A percentile compares a stretch with the other conserved stretches of the same genome.
phyloP scores from a whole-genome alignment of 345 rosid species.

The Turritis glabra region DNA sequence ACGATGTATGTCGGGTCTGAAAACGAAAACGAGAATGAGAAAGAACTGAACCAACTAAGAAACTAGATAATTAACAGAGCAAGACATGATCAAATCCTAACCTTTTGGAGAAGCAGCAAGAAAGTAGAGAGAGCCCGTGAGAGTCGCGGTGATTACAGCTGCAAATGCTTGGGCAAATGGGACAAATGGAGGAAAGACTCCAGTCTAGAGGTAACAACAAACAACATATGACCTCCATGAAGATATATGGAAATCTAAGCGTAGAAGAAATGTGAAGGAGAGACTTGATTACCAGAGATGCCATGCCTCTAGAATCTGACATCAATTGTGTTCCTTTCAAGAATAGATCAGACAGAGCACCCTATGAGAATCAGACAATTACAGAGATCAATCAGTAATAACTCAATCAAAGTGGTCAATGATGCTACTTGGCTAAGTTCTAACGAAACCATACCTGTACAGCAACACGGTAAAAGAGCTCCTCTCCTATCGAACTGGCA shows the following conservation, averaged over 20 bases:
- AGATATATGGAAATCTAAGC: neutral
- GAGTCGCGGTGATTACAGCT: slow-evolving; percentile 86
- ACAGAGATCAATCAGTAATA: neutral
- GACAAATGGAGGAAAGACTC: slow-evolving; percentile 88
- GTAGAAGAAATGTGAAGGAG: neutral
- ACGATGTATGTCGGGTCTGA: slow-evolving; percentile 89
- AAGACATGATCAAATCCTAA: slow-evolving; percentile 18
- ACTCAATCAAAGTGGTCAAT: neutral
- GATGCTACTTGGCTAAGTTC: neutral
- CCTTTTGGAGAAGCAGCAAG: slow-evolving; percentile 95
- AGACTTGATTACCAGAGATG: slow-evolving; percentile 61
- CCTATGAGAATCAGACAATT: slow-evolving; percentile 45
- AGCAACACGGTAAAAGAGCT: slow-evolving; percentile 96
- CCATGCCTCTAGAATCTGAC: slow-evolving; percentile 76
- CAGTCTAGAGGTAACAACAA: slow-evolving; percentile 51
- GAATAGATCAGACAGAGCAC: slow-evolving; percentile 85
- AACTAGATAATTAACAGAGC: neutral
- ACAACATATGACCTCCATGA: neutral
- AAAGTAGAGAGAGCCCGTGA: slow-evolving; percentile 87
- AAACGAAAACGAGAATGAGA: slow-evolving; percentile 30
- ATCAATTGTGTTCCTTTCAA: slow-evolving; percentile 72
- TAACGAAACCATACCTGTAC: slow-evolving; percentile 63
- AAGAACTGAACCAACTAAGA: neutral
- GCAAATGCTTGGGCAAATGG: slow-evolving; percentile 99
- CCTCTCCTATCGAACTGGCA: slow-evolving; percentile 98